A percentile compares a stretch with the other conserved stretches of the same genome.
Evolutionary conservation across 2,329 filamentous ascomycete genomes (phyloP).

Genomic region (Neofusicoccum sp.): DNA sequence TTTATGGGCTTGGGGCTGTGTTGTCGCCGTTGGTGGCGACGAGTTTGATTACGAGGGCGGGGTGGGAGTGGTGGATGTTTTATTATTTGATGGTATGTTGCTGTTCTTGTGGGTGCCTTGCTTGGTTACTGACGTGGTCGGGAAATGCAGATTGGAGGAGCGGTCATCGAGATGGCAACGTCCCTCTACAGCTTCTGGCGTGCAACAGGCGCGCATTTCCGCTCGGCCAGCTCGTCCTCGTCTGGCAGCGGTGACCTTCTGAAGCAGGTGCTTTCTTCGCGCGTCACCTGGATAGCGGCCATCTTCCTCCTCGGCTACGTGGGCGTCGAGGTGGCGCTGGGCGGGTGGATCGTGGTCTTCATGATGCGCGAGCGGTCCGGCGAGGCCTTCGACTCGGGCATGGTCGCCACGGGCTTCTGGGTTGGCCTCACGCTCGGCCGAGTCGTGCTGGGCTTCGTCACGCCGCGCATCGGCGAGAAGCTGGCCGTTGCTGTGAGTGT

Average conservation of each 20-base stretch:
- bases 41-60: constrained; percentile 66
- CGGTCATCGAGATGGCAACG: constrained; percentile 58
- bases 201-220: constrained; percentile 61
- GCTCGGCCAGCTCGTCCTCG: constrained; percentile 41
- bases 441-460: constrained; percentile 25
- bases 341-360: constrained; percentile 83
- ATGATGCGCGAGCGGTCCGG: constrained; percentile 74
- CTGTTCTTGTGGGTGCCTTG: constrained; percentile 27
- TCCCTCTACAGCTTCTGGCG: constrained; percentile 64
- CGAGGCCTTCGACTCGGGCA: constrained; percentile 22
- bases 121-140: not conserved
- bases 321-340: constrained; percentile 73
- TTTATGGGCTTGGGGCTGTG: constrained; percentile 72
- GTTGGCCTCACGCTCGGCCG: constrained; percentile 25
- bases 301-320: constrained; percentile 78
- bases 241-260: constrained; percentile 49
- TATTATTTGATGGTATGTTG: constrained; percentile 72
- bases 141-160: constrained; percentile 51
- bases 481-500: constrained; percentile 24
- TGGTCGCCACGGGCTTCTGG: constrained; percentile 27
- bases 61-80: constrained; percentile 69
- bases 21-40: constrained; percentile 72
- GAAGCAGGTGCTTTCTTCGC: constrained; percentile 52
- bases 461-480: constrained; percentile 24
- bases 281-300: constrained; percentile 70